A percentile compares a stretch with the other conserved stretches of the same genome.
Evolutionary conservation across 1,284 basidiomycete genomes (phyloP).

Genomic region (Naganishia sp.): DNA sequence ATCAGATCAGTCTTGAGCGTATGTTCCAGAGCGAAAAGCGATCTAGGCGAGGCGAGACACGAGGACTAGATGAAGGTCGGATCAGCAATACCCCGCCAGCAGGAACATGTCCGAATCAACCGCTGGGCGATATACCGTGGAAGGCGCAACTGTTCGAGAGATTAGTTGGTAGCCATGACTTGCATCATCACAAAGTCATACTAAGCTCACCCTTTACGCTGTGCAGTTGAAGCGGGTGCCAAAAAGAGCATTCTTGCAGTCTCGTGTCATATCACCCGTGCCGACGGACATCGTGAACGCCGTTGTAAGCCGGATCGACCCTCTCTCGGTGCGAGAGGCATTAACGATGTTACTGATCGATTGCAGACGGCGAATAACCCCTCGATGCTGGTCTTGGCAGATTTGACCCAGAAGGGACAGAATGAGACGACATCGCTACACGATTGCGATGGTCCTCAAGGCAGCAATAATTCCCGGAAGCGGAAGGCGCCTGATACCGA

Average conservation of each 20-base stretch:
- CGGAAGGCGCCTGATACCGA: background rate
- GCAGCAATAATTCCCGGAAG: background rate
- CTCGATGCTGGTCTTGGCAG: background rate
- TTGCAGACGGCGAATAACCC: background rate
- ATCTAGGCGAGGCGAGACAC: slow-evolving; percentile 67
- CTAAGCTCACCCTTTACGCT: background rate
- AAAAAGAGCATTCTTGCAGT: slow-evolving; percentile 10
- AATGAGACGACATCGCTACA: background rate
- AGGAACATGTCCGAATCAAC: background rate
- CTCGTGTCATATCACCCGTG: slow-evolving; percentile 3
- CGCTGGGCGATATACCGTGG: slow-evolving; percentile 6
- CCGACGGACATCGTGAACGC: slow-evolving; percentile 5
- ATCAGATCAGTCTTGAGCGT: too few relatives aligned
- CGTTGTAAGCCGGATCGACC: background rate
- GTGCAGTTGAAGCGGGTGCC: slow-evolving; percentile 11
- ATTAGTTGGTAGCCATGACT: background rate
- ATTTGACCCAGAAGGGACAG: background rate
- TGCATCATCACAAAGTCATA: background rate
- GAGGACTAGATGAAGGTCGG: slow-evolving; percentile 72
- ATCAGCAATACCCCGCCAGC: slow-evolving; percentile 56
- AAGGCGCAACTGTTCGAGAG: slow-evolving; percentile 13
- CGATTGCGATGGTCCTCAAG: background rate
- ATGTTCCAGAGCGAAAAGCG: slow-evolving; percentile 41
- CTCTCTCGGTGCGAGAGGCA: background rate
- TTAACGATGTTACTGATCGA: background rate